These are phyloP conservation scores for Diaporthe ilicicola DNA, from an alignment of 2,329 filamentous ascomycete species.

Conservation along the genomic window DNA sequence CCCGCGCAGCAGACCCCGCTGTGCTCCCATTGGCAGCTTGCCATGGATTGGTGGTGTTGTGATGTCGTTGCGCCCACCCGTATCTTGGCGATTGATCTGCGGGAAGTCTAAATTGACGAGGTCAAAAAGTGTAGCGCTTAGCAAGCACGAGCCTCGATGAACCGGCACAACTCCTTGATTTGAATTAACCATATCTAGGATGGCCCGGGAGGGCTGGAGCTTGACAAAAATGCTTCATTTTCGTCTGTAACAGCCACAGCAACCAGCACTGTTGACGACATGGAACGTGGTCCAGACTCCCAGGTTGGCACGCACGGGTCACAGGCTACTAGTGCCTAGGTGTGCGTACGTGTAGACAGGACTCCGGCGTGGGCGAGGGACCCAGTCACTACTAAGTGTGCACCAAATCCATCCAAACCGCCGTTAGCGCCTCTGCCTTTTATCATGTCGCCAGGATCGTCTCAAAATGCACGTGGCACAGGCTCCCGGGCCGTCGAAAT, in stretches of 20 bases:
- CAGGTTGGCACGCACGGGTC: neutral
- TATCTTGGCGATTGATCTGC: constrained; percentile 8
- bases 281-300: neutral
- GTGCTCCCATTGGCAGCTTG: neutral
- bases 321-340: neutral
- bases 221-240: neutral
- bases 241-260: neutral
- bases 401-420: constrained; percentile 7
- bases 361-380: neutral
- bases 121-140: neutral
- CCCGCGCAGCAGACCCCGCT: constrained; percentile 8
- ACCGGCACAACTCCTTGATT: neutral
- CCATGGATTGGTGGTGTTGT: neutral
- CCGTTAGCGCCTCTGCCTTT: constrained; percentile 10
- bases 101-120: neutral
- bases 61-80: constrained; percentile 2
- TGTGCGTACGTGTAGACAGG: neutral
- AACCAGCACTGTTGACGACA: neutral
- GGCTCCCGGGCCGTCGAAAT: constrained; percentile 1
- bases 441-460: neutral
- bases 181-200: neutral
- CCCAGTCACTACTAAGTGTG: neutral
- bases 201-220: neutral
- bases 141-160: neutral
- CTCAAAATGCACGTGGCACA: neutral